Percentiles rank a stretch among this genome's conserved stretches.
phyloP scores from a whole-genome alignment of 192 early-diverging fungal genomes.

The Coemansia sp. region DNA sequence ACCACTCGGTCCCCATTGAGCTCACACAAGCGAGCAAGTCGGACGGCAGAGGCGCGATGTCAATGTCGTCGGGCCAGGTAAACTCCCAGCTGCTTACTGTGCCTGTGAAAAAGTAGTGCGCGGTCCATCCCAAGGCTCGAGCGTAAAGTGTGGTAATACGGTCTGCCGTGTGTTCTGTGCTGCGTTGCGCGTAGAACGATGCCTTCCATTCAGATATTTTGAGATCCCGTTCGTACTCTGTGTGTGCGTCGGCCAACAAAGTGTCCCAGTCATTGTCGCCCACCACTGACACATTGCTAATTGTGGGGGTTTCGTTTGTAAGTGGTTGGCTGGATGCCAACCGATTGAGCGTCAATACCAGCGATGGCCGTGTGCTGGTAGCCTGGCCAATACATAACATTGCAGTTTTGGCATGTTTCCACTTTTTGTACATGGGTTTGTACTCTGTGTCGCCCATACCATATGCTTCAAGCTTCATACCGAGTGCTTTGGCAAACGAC shows the following conservation, averaged over 20 bases:
- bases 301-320: background rate
- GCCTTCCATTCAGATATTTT: slow-evolving; percentile 22
- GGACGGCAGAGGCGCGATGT: slow-evolving; percentile 28
- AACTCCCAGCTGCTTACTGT: slow-evolving; percentile 38
- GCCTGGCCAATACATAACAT: background rate
- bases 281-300: slow-evolving; percentile 13
- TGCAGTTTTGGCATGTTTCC: background rate
- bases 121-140: slow-evolving; percentile 33
- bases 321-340: background rate
- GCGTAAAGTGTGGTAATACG: slow-evolving; percentile 22
- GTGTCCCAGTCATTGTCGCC: slow-evolving; percentile 27
- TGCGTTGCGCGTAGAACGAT: slow-evolving; percentile 14
- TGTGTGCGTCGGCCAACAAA: slow-evolving; percentile 24
- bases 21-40: slow-evolving; percentile 18
- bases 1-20: slow-evolving; percentile 1
- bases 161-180: background rate
- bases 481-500: background rate
- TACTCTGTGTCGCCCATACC: background rate
- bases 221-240: slow-evolving; percentile 11
- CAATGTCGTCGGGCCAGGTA: slow-evolving; percentile 28
- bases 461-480: background rate
- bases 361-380: background rate
- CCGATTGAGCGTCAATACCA: background rate
- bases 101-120: slow-evolving; percentile 33
- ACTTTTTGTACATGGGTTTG: background rate